Conservation (phyloP, 2,329 filamentous ascomycete genomes). For the Aureobasidium sp. region DNA sequence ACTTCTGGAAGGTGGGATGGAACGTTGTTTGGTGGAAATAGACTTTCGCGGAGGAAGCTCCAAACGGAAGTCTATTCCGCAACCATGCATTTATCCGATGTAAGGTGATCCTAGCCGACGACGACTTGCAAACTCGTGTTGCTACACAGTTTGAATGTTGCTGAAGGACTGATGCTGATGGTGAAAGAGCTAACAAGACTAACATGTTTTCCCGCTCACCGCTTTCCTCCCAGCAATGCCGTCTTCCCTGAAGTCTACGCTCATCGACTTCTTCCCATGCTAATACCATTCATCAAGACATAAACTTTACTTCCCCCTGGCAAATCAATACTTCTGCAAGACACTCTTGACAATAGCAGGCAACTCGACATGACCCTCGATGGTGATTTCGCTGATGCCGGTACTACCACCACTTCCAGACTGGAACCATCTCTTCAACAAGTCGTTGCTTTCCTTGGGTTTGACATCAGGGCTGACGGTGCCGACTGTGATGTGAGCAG, state of each 20-base stretch:
- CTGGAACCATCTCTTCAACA: constrained; percentile 68
- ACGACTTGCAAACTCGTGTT: neutral
- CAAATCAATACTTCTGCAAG: constrained; percentile 24
- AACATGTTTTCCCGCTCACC: neutral
- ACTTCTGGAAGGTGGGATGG: neutral
- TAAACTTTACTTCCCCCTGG: neutral
- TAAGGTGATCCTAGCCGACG: neutral
- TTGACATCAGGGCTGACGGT: constrained; percentile 68
- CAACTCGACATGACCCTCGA: constrained; percentile 47
- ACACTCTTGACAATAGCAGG: constrained; percentile 47
- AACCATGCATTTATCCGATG: neutral
- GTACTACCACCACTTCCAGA: constrained; percentile 42
- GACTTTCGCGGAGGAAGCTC: constrained; percentile 1
- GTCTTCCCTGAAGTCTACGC: neutral
- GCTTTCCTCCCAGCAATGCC: neutral
- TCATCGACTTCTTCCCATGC: neutral
- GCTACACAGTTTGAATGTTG: neutral
- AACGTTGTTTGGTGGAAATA: neutral
- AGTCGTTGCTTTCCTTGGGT: constrained; percentile 86
- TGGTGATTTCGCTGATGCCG: constrained; percentile 46
- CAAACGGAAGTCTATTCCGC: neutral
- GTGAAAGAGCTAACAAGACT: neutral
- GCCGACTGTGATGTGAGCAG: constrained; percentile 84
- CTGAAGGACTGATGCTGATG: neutral
- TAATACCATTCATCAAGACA: constrained; percentile 5